These are phyloP conservation scores for Phytophthora meadii DNA, from an alignment of 352 stramenopile species.

Conservation along the genomic window DNA sequence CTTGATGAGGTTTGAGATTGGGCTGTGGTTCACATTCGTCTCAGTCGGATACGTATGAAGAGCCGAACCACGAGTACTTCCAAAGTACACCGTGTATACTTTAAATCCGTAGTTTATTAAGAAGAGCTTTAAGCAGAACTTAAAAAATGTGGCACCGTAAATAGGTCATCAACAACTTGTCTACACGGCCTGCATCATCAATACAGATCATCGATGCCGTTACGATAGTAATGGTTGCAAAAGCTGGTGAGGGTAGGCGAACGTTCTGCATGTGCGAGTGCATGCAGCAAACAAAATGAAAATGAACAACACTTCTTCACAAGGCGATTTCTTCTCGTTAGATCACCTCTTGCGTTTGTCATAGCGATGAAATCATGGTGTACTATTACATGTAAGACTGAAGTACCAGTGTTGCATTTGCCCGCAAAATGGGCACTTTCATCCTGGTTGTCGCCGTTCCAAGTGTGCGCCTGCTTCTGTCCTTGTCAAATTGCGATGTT, in stretches of 20 bases:
- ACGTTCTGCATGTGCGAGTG: background rate
- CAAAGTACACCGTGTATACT: no score
- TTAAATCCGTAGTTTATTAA: no score
- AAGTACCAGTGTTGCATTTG: constrained; percentile 13
- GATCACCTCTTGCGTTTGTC: constrained; percentile 2
- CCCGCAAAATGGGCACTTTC: constrained; percentile 16
- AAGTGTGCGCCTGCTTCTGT: background rate
- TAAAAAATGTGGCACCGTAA: no score
- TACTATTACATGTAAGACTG: no score
- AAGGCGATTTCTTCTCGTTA: background rate
- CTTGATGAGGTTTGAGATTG: constrained; percentile 21
- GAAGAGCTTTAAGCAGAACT: no score
- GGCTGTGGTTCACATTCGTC: background rate
- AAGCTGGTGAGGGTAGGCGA: constrained; percentile 4
- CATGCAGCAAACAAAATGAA: background rate
- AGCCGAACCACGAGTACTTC: no score
- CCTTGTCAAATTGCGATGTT: constrained; percentile 3
- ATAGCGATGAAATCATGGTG: background rate
- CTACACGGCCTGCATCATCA: constrained; percentile 20
- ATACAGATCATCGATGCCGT: constrained; percentile 2
- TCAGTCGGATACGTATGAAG: background rate
- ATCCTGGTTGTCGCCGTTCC: constrained; percentile 32
- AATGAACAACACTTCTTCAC: no score
- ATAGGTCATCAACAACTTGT: background rate
- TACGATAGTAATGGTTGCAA: constrained; percentile 14